Evolutionary conservation across 208 protist species (phyloP).

Genomic region (Angomonas deanei): DNA sequence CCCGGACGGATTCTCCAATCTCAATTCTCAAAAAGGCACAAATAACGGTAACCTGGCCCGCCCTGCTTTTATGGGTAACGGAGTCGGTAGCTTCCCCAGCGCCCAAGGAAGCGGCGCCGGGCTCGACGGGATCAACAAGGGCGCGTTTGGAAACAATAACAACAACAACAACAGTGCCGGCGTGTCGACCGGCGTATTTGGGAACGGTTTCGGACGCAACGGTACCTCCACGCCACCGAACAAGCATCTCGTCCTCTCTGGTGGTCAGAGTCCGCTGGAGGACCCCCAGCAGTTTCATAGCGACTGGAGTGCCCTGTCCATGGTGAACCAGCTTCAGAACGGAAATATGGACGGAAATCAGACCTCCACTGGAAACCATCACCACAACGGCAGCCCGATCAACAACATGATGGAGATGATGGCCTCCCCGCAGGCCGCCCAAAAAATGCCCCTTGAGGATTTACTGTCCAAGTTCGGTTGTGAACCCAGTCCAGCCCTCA

Average conservation of each 20-base stretch:
- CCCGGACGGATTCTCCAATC: neutral
- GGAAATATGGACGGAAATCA: neutral
- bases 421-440: slow-evolving; percentile 37
- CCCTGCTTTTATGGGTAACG: neutral
- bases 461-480: slow-evolving; percentile 31
- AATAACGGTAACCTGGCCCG: neutral
- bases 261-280: slow-evolving; percentile 14
- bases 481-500: slow-evolving; percentile 14
- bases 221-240: slow-evolving; percentile 20
- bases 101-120: neutral
- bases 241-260: slow-evolving; percentile 18
- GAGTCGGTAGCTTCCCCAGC: neutral
- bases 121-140: neutral
- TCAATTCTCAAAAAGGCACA: too few species aligned
- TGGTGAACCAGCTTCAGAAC: neutral
- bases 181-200: neutral
- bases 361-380: neutral
- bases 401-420: slow-evolving; percentile 12
- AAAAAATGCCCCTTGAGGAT: slow-evolving; percentile 39
- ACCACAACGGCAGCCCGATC: neutral
- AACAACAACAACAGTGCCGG: neutral
- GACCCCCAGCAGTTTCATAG: neutral
- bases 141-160: neutral
- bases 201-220: slow-evolving; percentile 13
- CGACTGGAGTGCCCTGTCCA: neutral